A percentile compares a stretch with the other conserved stretches of the same genome.
Evolutionary conservation across 2,329 filamentous ascomycete genomes (phyloP).

Genomic region (Madurella mycetomatis): DNA sequence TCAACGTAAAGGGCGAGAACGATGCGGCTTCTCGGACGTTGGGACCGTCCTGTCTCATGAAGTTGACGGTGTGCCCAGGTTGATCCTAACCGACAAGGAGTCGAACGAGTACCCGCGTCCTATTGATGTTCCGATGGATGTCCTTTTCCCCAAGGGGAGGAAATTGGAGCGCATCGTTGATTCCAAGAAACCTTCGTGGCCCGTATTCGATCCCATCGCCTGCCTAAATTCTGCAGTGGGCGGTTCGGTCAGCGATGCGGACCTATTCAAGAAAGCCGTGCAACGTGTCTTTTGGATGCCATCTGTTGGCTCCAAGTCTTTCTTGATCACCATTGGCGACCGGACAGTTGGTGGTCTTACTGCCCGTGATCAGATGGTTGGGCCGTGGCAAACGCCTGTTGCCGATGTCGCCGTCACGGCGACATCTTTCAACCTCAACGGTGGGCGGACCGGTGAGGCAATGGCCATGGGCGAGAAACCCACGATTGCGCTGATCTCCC

Average conservation of each 20-base stretch:
- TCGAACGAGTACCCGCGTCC: constrained; percentile 69
- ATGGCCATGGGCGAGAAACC: constrained; percentile 97
- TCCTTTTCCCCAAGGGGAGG: constrained; percentile 83
- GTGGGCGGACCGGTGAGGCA: constrained; percentile 77
- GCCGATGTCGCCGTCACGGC: constrained; percentile 91
- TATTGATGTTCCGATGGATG: constrained; percentile 85
- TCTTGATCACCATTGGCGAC: constrained; percentile 95
- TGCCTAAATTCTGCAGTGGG: constrained; percentile 64
- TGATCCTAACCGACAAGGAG: constrained; percentile 79
- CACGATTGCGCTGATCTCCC: constrained; percentile 80
- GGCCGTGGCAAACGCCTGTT: constrained; percentile 91
- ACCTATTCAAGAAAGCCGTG: constrained; percentile 60
- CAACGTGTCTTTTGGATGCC: constrained; percentile 79
- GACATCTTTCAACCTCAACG: constrained; percentile 64
- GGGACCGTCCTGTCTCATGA: constrained; percentile 66
- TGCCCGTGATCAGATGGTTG: constrained; percentile 89
- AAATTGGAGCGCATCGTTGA: constrained; percentile 72
- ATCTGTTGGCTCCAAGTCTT: constrained; percentile 92
- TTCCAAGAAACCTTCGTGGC: constrained; percentile 63
- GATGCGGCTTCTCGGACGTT: constrained; percentile 89
- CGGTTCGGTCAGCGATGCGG: constrained; percentile 48
- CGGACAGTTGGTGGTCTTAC: constrained; percentile 86
- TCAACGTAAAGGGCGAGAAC: constrained; percentile 61
- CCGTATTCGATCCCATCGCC: constrained; percentile 63
- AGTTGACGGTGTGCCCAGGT: constrained; percentile 60